Evolutionary conservation across 306 rosid species (phyloP), one percentile per base, ranked within the genome.

Genomic region (Lotus japonicus): DNA sequence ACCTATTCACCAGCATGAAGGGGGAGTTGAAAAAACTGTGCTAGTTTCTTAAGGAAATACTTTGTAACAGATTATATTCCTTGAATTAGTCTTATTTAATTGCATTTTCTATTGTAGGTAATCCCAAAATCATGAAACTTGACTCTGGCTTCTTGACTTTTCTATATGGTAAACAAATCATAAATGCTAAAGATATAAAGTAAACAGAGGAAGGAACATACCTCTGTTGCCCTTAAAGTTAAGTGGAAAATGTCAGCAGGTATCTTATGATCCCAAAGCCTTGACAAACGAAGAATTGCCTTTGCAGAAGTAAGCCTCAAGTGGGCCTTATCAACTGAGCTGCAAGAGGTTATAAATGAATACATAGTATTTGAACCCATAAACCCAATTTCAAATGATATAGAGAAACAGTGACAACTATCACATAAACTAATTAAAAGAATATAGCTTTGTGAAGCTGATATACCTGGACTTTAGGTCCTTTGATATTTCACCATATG

Each of bases 251-350:
- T 74, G 71, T 82, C 90, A 72, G 79, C 79, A 41, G 97, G 95
- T 56, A 94, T 90, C 86, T 86, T 94, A 46, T 94, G 84, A 83
- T 94, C 96, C 99, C 99, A 90, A 38, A 86, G 84, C 95, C 81
- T 88, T 53, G 97, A 85, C 75, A 94, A 72, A 59, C 90, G 92
- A 73, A 94, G 92, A 74, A 94, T 78, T 0, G 97, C 99, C 86
- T 94, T 94, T 13, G 97, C 99, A 64, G 99, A 77, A 65, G 99
- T 96, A 76, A 94, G 97, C 76, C 82, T 87, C 81, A 94, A 57
- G 83, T 94, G 95, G 70, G 88, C 97, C 89, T 88, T 90, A 70
- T 94, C 99, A 68, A 88, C 95, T 73, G 84, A 84, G 77, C 99
- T 94, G 95, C 77, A 80, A 71, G 76, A 80, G 73, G 42, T 61